Evolutionary conservation across 768 basidiomycete genomes (phyloP), one percentile per base, ranked within the genome.

Genomic region (Leccinum sublutescens): DNA sequence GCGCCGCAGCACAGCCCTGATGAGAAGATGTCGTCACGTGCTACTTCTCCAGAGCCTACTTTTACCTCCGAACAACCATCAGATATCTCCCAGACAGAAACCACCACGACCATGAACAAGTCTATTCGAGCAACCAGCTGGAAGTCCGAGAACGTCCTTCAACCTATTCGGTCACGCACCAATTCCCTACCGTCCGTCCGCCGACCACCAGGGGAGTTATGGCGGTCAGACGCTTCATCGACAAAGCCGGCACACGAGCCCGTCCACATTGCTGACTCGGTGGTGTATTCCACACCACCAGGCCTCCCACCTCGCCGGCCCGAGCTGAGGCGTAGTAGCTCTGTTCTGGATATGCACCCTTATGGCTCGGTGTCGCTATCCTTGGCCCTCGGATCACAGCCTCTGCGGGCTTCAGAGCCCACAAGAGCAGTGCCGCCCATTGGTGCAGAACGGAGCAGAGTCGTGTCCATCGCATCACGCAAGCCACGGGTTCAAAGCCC

Each of bases 391-490:
- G 73, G 66, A 34, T 73, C 68, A 59, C 69, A 66, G 55, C 68
- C 69, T 52, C 21, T 71, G 11, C 47, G 48, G 51, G 62, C 62
- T 27, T 59, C 66, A 3, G 66, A 71, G 19, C 64, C 45, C 12
- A 59, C 61, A 38, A 74, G 63, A 27, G 45, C 55, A 27, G 63
- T 71, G 11, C 53, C 59, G 2, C 72, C 72, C 25, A 74, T 71
- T 57, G 71, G 72, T 34, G 69, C 71, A 34, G 72, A 73, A 60
- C 66, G 73, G n/a, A 66, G 60, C 33, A 49, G 66, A 9, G 68
- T 65, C 3, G 47, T 68, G 21, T 62, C 69, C 12, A 65, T 63
- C 52, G 52, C 57, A 50, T 52, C 68, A 14, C 52, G 52, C 54
- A 60, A 57, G 25, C 15, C 66, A 6, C 47, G 51, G 19, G n/a